phyloP scores from a whole-genome alignment of 179 eudicot genomes.

The Drosera spatulata region DNA sequence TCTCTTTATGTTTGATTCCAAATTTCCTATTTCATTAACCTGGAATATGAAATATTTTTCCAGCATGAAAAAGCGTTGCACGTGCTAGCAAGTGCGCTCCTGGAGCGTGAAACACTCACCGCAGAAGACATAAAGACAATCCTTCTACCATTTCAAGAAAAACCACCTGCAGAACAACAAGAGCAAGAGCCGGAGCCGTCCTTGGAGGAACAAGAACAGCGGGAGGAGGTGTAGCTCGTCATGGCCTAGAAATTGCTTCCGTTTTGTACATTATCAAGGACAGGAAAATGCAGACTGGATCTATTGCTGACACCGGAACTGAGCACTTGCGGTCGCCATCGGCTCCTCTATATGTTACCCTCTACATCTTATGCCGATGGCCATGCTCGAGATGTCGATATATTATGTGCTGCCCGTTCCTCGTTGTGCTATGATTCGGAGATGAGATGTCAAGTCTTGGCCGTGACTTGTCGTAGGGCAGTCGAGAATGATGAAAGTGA shows the following conservation, averaged over 20 bases:
- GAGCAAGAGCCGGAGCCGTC: background rate
- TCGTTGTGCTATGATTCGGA: too few species aligned
- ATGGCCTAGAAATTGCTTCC: constrained; percentile 28
- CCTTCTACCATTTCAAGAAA: constrained; percentile 45
- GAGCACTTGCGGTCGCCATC: too few species aligned
- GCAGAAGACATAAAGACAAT: constrained; percentile 77
- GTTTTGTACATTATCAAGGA: background rate
- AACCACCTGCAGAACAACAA: background rate
- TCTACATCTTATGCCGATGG: too few species aligned
- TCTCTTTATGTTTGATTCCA: background rate
- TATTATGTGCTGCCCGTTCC: too few species aligned
- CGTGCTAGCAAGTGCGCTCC: constrained; percentile 63
- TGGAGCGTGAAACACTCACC: constrained; percentile 76
- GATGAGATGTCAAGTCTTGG: too few species aligned
- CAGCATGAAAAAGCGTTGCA: constrained; percentile 88
- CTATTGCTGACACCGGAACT: too few species aligned
- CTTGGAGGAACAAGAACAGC: constrained; percentile 29
- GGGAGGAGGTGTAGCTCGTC: constrained; percentile 48
- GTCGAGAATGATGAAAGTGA: too few species aligned
- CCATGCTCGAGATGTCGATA: too few species aligned
- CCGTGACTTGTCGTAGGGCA: too few species aligned
- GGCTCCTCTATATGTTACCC: too few species aligned
- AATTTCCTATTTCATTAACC: background rate
- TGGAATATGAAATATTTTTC: background rate
- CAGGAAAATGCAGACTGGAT: too few species aligned